Evolutionary conservation across 2,329 filamentous ascomycete genomes (phyloP).

Genomic region (Didymella sp.): DNA sequence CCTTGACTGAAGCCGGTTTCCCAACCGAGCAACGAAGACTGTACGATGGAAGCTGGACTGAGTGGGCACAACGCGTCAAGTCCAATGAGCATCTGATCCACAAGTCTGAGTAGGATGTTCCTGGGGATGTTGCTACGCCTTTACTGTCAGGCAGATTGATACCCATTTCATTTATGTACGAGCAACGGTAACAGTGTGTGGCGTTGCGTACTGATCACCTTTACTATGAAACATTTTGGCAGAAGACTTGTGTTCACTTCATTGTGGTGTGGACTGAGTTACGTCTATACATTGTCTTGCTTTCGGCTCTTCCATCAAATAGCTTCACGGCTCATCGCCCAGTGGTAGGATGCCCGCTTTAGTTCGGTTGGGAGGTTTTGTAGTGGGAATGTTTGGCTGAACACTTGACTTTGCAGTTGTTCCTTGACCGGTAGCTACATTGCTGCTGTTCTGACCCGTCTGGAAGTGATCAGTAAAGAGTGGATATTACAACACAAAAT

Average conservation of each 20-base stretch:
- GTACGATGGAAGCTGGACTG: conserved; percentile 99
- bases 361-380: no score
- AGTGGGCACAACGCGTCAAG: conserved; percentile 72
- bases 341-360: background rate
- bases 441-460: no score
- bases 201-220: background rate
- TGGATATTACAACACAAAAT: no score
- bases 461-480: no score
- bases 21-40: conserved; percentile 74
- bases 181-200: background rate
- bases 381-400: no score
- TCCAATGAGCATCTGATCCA: conserved; percentile 68
- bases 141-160: conserved; percentile 14
- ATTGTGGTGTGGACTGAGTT: background rate
- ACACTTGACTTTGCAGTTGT: no score
- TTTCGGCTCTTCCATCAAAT: background rate
- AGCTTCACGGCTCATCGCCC: background rate
- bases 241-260: background rate
- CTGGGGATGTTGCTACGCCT: background rate
- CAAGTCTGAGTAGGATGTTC: conserved; percentile 51
- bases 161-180: conserved; percentile 9
- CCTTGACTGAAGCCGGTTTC: conserved; percentile 78
- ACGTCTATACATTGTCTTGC: background rate
- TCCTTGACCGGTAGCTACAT: no score
- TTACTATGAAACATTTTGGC: background rate